A percentile compares a stretch with the other conserved stretches of the same genome.
Conservation (phyloP, 2,329 filamentous ascomycete genomes). For the Ophiocordyceps camponoti-saundersi region DNA sequence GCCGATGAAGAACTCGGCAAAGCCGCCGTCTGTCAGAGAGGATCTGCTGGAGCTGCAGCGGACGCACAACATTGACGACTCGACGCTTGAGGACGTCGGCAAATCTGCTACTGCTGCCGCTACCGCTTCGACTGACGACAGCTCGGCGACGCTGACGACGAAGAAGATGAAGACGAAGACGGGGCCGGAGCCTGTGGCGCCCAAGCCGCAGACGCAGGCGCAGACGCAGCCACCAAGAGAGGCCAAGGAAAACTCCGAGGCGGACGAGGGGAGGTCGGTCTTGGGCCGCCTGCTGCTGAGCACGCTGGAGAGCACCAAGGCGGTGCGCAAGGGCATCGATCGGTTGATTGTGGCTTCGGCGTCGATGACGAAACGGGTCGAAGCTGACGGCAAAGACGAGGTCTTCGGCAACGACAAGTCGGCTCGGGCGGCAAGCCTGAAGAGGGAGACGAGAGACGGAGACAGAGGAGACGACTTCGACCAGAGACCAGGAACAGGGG, state of each 20-base stretch:
- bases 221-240: conserved; percentile 3
- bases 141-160: no score
- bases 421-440: no score
- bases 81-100: conserved; percentile 40
- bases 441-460: no score
- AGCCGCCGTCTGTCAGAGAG: conserved; percentile 34
- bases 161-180: no score
- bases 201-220: no score
- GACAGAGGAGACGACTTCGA: not conserved
- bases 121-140: not conserved
- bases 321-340: not conserved
- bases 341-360: not conserved
- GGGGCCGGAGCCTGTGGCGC: no score
- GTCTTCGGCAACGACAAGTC: no score
- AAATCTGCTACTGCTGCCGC: conserved; percentile 9
- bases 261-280: not conserved
- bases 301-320: not conserved
- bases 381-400: not conserved
- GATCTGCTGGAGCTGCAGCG: conserved; percentile 36
- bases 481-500: not conserved
- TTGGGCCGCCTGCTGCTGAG: not conserved
- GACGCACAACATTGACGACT: conserved; percentile 38
- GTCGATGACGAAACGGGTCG: not conserved
- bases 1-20: conserved; percentile 35
- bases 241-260: not conserved